These are phyloP conservation scores for Trapa bicornis DNA, from an alignment of 345 rosid genomes.

Conservation along the genomic window DNA sequence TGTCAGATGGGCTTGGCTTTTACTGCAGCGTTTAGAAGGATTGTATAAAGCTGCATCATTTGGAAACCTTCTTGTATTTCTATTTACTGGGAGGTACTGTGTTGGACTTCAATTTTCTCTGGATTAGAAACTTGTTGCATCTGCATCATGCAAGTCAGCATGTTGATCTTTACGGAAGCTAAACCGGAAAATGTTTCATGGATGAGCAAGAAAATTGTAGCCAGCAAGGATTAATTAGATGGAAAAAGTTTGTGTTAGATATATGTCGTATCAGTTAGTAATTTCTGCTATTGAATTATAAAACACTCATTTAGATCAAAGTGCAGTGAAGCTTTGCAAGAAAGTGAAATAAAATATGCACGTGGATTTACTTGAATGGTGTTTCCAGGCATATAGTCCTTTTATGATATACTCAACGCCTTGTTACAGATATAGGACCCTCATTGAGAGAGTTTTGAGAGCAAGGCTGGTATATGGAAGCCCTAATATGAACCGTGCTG, in stretches of 20 bases:
- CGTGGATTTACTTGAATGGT: background rate
- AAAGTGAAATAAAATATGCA: background rate
- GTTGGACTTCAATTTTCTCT: conserved; percentile 1
- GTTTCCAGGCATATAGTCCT: background rate
- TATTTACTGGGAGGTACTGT: conserved; percentile 75
- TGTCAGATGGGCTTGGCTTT: conserved; percentile 66
- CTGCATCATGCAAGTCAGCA: background rate
- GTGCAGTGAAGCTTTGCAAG: background rate
- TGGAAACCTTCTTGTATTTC: conserved; percentile 77
- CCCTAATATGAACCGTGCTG: conserved; percentile 92
- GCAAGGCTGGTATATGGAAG: conserved; percentile 89
- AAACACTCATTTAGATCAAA: background rate
- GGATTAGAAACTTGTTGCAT: background rate
- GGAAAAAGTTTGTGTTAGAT: background rate
- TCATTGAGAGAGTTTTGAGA: conserved; percentile 71
- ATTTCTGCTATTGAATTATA: background rate
- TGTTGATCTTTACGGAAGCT: background rate
- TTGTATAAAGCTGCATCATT: conserved; percentile 85
- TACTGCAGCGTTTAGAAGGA: conserved; percentile 69
- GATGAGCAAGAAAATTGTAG: background rate
- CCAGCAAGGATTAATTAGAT: background rate
- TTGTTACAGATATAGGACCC: conserved; percentile 69
- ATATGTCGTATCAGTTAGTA: background rate
- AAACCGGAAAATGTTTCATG: background rate
- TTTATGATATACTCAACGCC: background rate